Percentiles rank a stretch among this genome's conserved stretches.
Evolutionary conservation across 176 grass and related monocot species (phyloP).

Genomic region (Triticum timopheevii): DNA sequence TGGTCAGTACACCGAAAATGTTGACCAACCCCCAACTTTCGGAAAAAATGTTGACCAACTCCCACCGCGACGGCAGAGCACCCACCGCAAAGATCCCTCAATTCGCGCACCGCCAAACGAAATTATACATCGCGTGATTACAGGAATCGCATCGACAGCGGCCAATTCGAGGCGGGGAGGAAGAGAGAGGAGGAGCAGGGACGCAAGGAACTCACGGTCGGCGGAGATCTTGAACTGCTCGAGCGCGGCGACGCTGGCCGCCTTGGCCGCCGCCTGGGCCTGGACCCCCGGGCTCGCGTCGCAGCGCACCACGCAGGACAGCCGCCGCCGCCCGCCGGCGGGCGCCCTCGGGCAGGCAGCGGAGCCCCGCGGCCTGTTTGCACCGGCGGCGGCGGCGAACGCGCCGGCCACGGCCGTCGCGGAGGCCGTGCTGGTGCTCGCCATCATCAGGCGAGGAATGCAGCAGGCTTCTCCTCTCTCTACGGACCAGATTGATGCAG

Average conservation of each 20-base stretch:
- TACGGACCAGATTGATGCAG: neutral
- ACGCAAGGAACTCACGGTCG: constrained; percentile 56
- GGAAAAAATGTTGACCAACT: neutral
- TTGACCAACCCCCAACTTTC: neutral
- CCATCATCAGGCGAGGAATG: constrained; percentile 43
- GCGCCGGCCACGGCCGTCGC: constrained; percentile 44
- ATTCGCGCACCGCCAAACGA: neutral
- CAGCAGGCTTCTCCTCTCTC: neutral
- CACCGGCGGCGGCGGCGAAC: constrained; percentile 30
- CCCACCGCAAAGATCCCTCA: constrained; percentile 12
- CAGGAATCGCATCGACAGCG: neutral
- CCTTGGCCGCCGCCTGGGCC: constrained; percentile 17
- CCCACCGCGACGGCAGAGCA: neutral
- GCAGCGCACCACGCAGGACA: constrained; percentile 49
- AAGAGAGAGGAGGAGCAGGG: neutral
- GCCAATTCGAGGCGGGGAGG: neutral
- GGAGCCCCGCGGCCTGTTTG: constrained; percentile 17
- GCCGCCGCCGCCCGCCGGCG: constrained; percentile 12
- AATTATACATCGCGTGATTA: neutral
- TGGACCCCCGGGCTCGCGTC: constrained; percentile 41
- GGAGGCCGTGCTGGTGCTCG: constrained; percentile 43
- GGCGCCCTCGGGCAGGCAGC: constrained; percentile 24
- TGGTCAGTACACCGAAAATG: constrained; percentile 19
- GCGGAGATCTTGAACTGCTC: constrained; percentile 95
- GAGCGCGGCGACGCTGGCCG: constrained; percentile 56